Evolutionary conservation across 2,329 filamentous ascomycete genomes (phyloP).

Genomic region (Xylaria sp.): DNA sequence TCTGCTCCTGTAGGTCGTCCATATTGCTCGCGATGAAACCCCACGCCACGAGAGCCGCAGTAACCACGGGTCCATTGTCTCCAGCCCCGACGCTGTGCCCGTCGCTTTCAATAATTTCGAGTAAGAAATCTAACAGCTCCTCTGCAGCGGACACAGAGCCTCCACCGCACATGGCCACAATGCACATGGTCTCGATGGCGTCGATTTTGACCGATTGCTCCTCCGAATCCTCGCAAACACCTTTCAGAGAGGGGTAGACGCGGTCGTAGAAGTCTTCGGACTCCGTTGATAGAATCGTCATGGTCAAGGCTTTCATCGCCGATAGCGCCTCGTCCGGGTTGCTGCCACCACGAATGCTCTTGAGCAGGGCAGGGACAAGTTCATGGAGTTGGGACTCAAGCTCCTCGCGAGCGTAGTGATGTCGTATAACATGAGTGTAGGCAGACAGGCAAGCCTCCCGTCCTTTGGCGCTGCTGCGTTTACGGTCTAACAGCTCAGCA

Average conservation of each 20-base stretch:
- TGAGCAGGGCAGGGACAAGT: conserved; percentile 59
- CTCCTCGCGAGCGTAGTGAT: conserved; percentile 60
- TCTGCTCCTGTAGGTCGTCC: conserved; percentile 66
- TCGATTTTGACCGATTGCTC: conserved; percentile 60
- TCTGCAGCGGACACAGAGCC: conserved; percentile 62
- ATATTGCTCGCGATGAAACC: conserved; percentile 72
- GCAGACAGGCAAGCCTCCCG: conserved; percentile 59
- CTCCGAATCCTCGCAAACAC: conserved; percentile 60
- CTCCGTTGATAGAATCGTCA: conserved; percentile 63
- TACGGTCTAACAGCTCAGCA: conserved; percentile 65
- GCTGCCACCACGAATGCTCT: conserved; percentile 63
- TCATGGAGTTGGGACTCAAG: conserved; percentile 56
- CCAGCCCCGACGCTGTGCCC: conserved; percentile 65
- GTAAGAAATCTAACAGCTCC: conserved; percentile 67
- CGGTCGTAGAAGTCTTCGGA: conserved; percentile 62
- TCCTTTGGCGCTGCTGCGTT: conserved; percentile 67
- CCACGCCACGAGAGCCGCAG: conserved; percentile 72
- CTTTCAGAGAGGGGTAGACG: conserved; percentile 53
- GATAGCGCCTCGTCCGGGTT: conserved; percentile 64
- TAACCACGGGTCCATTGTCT: conserved; percentile 66
- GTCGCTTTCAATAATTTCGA: conserved; percentile 76
- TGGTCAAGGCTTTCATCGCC: conserved; percentile 65
- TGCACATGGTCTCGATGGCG: conserved; percentile 67
- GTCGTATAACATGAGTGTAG: conserved; percentile 61
- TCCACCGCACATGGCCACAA: conserved; percentile 71